phyloP scores from a whole-genome alignment of 495 filamentous ascomycete genomes.

The Aspergillus olivimuriae region DNA sequence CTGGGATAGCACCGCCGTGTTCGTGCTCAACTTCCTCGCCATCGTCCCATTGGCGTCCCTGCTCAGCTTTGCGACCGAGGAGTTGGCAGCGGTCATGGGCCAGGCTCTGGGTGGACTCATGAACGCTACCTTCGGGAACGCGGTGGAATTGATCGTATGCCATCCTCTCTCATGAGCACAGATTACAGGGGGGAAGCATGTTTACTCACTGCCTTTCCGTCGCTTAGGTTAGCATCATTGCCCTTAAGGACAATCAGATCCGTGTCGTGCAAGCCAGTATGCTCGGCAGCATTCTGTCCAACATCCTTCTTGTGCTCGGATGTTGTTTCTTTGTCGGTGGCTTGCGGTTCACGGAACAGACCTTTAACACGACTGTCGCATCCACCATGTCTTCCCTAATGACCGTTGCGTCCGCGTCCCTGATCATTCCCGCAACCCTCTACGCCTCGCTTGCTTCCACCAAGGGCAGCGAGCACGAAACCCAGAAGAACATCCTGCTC shows the following conservation, averaged over 20 bases:
- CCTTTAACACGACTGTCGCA: conserved; percentile 80
- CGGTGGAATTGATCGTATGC: conserved; percentile 93
- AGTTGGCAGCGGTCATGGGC: conserved; percentile 75
- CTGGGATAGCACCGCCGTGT: conserved; percentile 72
- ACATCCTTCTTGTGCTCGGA: conserved; percentile 88
- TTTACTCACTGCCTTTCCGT: conserved; percentile 8
- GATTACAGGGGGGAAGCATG: background rate
- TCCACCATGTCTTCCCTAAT: conserved; percentile 95
- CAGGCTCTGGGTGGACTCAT: conserved; percentile 87
- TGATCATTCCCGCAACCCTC: conserved; percentile 86
- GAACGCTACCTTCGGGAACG: conserved; percentile 97
- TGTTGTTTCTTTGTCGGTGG: conserved; percentile 96
- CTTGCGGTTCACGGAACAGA: conserved; percentile 57
- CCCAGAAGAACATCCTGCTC: conserved; percentile 56
- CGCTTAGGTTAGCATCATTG: conserved; percentile 83
- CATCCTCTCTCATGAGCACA: conserved; percentile 5
- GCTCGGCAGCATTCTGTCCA: conserved; percentile 94
- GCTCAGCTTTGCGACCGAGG: conserved; percentile 92
- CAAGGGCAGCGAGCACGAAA: conserved; percentile 9
- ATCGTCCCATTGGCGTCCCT: conserved; percentile 91
- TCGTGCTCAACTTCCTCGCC: conserved; percentile 88
- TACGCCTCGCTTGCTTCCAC: conserved; percentile 50
- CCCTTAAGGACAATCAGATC: conserved; percentile 77
- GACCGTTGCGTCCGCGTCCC: conserved; percentile 81
- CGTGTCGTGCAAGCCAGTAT: conserved; percentile 96